These are phyloP conservation scores for Zygotorulaspora danielsina DNA, from an alignment of 805 yeast genomes.

Conservation along the genomic window DNA sequence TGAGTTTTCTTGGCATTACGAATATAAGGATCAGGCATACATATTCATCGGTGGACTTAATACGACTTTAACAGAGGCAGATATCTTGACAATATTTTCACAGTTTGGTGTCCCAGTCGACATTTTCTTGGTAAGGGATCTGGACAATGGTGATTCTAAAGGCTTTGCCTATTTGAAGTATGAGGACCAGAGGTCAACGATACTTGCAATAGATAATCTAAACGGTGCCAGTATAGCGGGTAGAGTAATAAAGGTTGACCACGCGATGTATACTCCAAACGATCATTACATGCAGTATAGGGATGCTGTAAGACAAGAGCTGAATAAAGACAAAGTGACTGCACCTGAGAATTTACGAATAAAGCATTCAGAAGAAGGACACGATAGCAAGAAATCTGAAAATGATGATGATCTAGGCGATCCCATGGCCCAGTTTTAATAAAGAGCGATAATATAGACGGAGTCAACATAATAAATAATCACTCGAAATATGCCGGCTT, in stretches of 20 bases:
- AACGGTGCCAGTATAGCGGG: conserved; percentile 62
- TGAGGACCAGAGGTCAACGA: conserved; percentile 73
- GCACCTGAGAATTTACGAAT: conserved; percentile 3
- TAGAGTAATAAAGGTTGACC: conserved; percentile 59
- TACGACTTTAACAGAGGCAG: conserved; percentile 62
- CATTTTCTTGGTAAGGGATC: conserved; percentile 63
- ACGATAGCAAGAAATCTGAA: too few species aligned
- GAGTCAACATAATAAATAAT: too few species aligned
- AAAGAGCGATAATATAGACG: too few species aligned
- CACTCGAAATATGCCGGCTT: too few species aligned
- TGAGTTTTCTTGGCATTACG: conserved; percentile 85
- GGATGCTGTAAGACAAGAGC: conserved; percentile 34
- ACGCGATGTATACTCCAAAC: conserved; percentile 55
- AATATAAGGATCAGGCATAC: conserved; percentile 71
- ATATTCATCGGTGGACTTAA: conserved; percentile 74
- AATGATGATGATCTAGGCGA: too few species aligned
- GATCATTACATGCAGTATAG: conserved; percentile 49
- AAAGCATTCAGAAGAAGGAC: conserved; percentile 2
- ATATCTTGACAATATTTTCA: conserved; percentile 71
- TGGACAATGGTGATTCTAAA: conserved; percentile 56
- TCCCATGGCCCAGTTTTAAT: conserved; percentile 32
- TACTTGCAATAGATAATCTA: conserved; percentile 83
- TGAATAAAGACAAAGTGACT: conserved; percentile 27
- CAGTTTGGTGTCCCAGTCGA: conserved; percentile 87
- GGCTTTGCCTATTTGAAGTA: conserved; percentile 83